Conservation (phyloP, 2,329 filamentous ascomycete species). For the Xylaria polymorpha region DNA sequence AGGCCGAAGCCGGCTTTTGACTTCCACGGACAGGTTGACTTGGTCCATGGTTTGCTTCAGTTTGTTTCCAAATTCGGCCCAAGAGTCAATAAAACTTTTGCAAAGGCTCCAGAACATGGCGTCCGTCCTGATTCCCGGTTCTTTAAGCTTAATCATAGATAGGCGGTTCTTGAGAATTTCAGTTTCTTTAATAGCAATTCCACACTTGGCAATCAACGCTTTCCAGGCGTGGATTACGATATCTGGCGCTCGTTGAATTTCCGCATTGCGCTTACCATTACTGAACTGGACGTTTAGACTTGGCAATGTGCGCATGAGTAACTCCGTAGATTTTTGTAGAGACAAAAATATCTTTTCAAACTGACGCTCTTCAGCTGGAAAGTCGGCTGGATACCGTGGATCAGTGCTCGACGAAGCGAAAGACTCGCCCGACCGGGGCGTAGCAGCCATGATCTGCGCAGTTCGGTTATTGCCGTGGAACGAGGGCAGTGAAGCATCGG, state of each 20-base stretch:
- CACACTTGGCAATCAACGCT: constrained; percentile 76
- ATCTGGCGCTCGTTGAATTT: constrained; percentile 68
- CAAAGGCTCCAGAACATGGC: constrained; percentile 75
- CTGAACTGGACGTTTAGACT: constrained; percentile 74
- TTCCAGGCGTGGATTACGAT: constrained; percentile 74
- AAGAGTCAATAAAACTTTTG: constrained; percentile 77
- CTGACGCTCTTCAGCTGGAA: constrained; percentile 79
- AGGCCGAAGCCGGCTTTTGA: constrained; percentile 78
- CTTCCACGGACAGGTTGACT: constrained; percentile 70
- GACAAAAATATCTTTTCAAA: constrained; percentile 87
- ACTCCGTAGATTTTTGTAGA: constrained; percentile 77
- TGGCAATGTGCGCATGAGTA: constrained; percentile 78
- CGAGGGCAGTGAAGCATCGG: constrained; percentile 63
- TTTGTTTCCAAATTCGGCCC: constrained; percentile 72
- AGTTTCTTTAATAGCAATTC: constrained; percentile 76
- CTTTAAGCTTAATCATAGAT: constrained; percentile 84
- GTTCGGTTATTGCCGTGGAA: constrained; percentile 63
- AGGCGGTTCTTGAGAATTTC: constrained; percentile 78
- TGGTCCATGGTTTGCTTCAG: constrained; percentile 67
- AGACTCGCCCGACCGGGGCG: constrained; percentile 84
- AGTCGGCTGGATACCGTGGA: constrained; percentile 68
- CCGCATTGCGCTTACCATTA: constrained; percentile 71
- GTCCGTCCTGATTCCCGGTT: constrained; percentile 77
- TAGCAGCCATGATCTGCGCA: constrained; percentile 68
- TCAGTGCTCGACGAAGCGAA: constrained; percentile 70